Conservation (phyloP, 1,139 yeast species). For the Protomyces pachydermus region DNA sequence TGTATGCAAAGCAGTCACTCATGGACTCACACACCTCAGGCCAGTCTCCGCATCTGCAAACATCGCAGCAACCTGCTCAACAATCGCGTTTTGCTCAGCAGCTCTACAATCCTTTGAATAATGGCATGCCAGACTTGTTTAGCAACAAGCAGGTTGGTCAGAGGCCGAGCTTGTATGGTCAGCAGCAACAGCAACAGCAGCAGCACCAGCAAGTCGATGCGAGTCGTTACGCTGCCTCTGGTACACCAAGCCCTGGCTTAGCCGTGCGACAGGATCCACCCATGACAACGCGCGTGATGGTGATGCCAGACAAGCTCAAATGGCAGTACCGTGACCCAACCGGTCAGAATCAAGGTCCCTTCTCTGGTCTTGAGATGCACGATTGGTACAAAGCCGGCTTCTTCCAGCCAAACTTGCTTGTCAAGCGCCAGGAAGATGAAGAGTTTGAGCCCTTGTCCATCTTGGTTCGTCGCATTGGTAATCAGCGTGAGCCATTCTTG, state of each 20-base stretch:
- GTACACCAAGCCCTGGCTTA: slow-evolving; percentile 18
- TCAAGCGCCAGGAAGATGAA: slow-evolving; percentile 48
- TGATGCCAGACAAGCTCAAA: slow-evolving; percentile 27
- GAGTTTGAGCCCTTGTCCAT: slow-evolving; percentile 39
- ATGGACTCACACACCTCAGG: background rate
- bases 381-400: slow-evolving; percentile 67
- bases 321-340: slow-evolving; percentile 73
- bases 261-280: slow-evolving; percentile 24
- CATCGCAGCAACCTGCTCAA: background rate
- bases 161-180: background rate
- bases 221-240: slow-evolving; percentile 6
- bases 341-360: slow-evolving; percentile 76
- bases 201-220: slow-evolving; percentile 2
- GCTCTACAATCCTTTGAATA: slow-evolving; percentile 13
- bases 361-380: slow-evolving; percentile 69
- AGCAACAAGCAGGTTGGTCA: background rate
- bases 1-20: slow-evolving; percentile 16
- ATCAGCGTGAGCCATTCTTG: slow-evolving; percentile 56
- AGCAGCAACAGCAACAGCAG: background rate
- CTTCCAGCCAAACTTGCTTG: slow-evolving; percentile 51
- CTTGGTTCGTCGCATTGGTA: slow-evolving; percentile 42
- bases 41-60: background rate
- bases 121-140: slow-evolving; percentile 22
- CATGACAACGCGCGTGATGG: slow-evolving; percentile 25
- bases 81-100: slow-evolving; percentile 12